Base-by-base conservation (phyloP, 306 rosid genomes). In the Cucumis melo region DNA sequence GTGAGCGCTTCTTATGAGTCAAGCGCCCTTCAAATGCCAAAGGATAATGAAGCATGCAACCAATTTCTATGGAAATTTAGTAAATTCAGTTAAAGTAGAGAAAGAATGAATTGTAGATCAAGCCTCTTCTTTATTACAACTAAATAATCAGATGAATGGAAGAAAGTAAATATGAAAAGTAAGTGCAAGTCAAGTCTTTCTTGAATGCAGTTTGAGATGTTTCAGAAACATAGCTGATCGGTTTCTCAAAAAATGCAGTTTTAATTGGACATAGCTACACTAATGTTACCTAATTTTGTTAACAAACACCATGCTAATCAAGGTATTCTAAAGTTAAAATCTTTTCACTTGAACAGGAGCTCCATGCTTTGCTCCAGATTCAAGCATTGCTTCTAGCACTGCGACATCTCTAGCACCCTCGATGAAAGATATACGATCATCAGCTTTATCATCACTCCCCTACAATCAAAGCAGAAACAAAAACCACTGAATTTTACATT, bases 381-480 rank as follows among this genome's bases (percentile, higher is more conserved):
- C 98, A 80, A 91, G 91, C 97, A 91, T 91, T 75, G 98, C 98
- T 81, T 86, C 96, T 32, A 91, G 88, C 77, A 93, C 85, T 38
- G 96, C 97, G 81, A 93, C 97, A 79, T 93, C 97, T 83, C 94
- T 87, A 20, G 97, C 97, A 75, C 98, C 98, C 86, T 93, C 97
- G 17, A 88, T 78, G 42, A 79, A 91, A 29, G 98, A 88, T 79
- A 91, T 87, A 74, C 97, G 97, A 17, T 82, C 84, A 77, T 91
- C 98, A 16, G 86, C 82, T 84, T 79, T 88, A 73, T 80, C 81
- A 67, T 65, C 77, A 71, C 80, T 72, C 55, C 80, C 90, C 81
- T 91, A 85, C 92, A 81, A 87, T 85, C 64, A 77, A 61, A 75
- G 24, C 59, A 53, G 62, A 58, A 81, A 80, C 78, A 57, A 79